These are phyloP conservation scores for Euclidium syriacum DNA, from an alignment of 345 rosid species.

Conservation along the genomic window DNA sequence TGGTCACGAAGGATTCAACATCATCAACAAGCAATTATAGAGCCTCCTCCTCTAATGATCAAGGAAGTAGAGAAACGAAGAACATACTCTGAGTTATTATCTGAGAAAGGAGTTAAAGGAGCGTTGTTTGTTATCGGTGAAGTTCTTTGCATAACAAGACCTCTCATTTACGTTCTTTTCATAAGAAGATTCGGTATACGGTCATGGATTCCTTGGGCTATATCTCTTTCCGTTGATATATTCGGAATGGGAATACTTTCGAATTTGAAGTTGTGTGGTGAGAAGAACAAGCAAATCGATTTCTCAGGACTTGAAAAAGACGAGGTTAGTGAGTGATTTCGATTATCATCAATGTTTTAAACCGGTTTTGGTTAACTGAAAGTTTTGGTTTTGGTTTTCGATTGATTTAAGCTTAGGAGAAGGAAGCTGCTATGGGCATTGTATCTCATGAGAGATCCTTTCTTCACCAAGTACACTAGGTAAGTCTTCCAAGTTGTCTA, in stretches of 20 bases:
- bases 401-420: slow-evolving; percentile 68
- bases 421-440: slow-evolving; percentile 89
- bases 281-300: slow-evolving; percentile 33
- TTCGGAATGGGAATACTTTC: slow-evolving; percentile 51
- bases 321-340: slow-evolving; percentile 51
- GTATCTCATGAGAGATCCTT: slow-evolving; percentile 94
- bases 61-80: slow-evolving; percentile 35
- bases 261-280: slow-evolving; percentile 29
- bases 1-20: slow-evolving; percentile 63
- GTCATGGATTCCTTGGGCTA: slow-evolving; percentile 93
- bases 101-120: slow-evolving; percentile 66
- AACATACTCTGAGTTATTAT: slow-evolving; percentile 47
- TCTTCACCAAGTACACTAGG: slow-evolving; percentile 86
- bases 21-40: slow-evolving; percentile 55
- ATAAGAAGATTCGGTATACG: slow-evolving; percentile 68
- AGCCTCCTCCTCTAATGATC: slow-evolving; percentile 45
- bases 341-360: background rate
- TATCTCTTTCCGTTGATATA: slow-evolving; percentile 68
- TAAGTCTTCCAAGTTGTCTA: background rate
- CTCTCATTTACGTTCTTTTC: slow-evolving; percentile 85
- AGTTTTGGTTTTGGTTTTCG: slow-evolving; percentile 17
- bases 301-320: slow-evolving; percentile 56
- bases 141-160: slow-evolving; percentile 69
- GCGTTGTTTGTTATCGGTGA: slow-evolving; percentile 64
- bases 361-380: background rate